Base-by-base conservation (phyloP, 2,329 filamentous ascomycete species). In the Fusarium gaditjirri region DNA sequence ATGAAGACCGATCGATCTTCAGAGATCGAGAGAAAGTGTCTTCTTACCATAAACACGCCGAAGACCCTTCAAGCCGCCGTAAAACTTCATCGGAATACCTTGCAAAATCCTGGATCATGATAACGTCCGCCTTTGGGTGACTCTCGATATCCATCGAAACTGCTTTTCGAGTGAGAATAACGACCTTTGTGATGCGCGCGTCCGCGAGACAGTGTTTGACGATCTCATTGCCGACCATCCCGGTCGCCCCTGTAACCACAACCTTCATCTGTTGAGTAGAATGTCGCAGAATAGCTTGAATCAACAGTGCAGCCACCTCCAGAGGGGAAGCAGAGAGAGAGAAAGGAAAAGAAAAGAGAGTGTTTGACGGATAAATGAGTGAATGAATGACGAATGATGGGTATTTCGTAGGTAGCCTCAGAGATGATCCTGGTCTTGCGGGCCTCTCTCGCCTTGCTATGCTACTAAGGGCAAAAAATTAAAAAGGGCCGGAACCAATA, bases 31-130 rank as follows among this genome's bases (percentile, higher is more conserved):
- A 39, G 43, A 29, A 29, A 14, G 13, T 21, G 21, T 85, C 84
- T 42, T 87, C 84, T 42, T 87, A 91, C 91, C 91, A 93, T 31
- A 93, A 84, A 74, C 89, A 91, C 2, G 87, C 90, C 47, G 89
- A 84, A 1, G 89, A 89, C 21, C 88, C 90, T 17, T 84, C 78
- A 1, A 82, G 82, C 29, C 74, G 72, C 44, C 67, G 66, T 61
- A 82, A 61, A 33, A 82, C 55, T 8, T 78, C 79, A 12, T 78
- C 78, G 2, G 88, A 83, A 72, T 87, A 90, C 3, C 79, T 74
- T 11, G 83, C 81, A 78, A 90, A 91, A 76, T 91, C 86, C 19
- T 85, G 80, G 70, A 87, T 81, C 71, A 87, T 79, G 42, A 87
- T 77, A 19, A 86, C 83, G 21, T 85, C 83, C 10, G 86, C 76